These are phyloP conservation scores for Penicillium bialowiezense DNA, from an alignment of 495 filamentous ascomycete species.

Conservation along the genomic window DNA sequence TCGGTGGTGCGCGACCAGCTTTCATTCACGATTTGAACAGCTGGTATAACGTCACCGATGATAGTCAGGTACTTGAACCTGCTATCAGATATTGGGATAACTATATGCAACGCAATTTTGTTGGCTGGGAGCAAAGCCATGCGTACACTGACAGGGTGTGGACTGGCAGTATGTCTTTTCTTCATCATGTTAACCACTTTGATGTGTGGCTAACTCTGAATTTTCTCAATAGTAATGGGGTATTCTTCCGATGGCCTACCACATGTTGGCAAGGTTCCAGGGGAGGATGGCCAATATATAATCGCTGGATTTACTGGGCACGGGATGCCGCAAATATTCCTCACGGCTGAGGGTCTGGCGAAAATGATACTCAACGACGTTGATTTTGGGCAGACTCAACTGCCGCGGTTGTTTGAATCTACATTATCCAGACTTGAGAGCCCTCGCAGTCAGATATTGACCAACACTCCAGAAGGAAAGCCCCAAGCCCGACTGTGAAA, in stretches of 20 bases:
- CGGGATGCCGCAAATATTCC: constrained; percentile 50
- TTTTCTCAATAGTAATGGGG: constrained; percentile 33
- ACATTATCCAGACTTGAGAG: constrained; percentile 27
- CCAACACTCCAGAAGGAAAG: background rate
- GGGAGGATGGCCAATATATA: constrained; percentile 38
- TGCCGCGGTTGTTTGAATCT: constrained; percentile 40
- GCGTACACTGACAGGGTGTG: constrained; percentile 46
- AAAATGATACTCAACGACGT: constrained; percentile 36
- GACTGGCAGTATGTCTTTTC: constrained; percentile 47
- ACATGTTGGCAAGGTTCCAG: constrained; percentile 44
- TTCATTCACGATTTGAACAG: constrained; percentile 29
- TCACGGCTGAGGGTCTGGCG: constrained; percentile 43
- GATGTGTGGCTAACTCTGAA: no score
- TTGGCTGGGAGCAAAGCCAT: constrained; percentile 47
- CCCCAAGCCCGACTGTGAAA: constrained; percentile 11
- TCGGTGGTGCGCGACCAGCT: constrained; percentile 45
- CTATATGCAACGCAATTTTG: constrained; percentile 47
- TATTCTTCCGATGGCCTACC: constrained; percentile 42
- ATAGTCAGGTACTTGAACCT: constrained; percentile 40
- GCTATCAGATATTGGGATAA: constrained; percentile 44
- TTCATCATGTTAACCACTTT: background rate
- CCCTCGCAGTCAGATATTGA: constrained; percentile 18
- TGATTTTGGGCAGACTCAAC: constrained; percentile 34
- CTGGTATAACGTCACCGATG: constrained; percentile 53
- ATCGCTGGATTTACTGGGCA: constrained; percentile 49